Percentiles rank a stretch among this genome's conserved stretches.
These are phyloP conservation scores for Candida endomychidarum DNA, from an alignment of 805 yeast species.

Conservation along the genomic window DNA sequence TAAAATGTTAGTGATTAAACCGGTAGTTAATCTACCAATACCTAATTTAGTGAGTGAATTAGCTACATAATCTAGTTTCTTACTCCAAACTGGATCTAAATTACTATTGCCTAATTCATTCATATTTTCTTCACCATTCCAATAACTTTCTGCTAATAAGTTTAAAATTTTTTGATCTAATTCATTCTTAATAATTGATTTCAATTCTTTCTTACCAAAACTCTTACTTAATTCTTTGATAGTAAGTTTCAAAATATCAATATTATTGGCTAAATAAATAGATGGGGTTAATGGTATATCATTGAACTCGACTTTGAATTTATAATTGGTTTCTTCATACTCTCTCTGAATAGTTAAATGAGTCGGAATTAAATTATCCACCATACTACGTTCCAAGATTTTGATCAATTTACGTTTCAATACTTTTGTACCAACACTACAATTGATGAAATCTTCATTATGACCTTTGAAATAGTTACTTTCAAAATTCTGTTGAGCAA, in stretches of 20 bases:
- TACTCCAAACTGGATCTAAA: slow-evolving; percentile 77
- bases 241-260: slow-evolving; percentile 81
- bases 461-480: slow-evolving; percentile 60
- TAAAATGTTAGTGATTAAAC: slow-evolving; percentile 76
- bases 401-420: slow-evolving; percentile 79
- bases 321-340: slow-evolving; percentile 87
- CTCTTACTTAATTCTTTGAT: slow-evolving; percentile 83
- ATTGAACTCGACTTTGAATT: slow-evolving; percentile 94
- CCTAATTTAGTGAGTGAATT: slow-evolving; percentile 89
- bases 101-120: slow-evolving; percentile 49
- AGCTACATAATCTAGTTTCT: slow-evolving; percentile 80
- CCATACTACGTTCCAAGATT: slow-evolving; percentile 89
- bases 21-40: slow-evolving; percentile 86
- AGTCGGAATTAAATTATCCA: slow-evolving; percentile 83
- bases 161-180: slow-evolving; percentile 89
- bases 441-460: slow-evolving; percentile 57
- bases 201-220: slow-evolving; percentile 81
- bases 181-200: slow-evolving; percentile 73
- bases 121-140: slow-evolving; percentile 54
- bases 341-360: slow-evolving; percentile 83
- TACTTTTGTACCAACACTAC: slow-evolving; percentile 72
- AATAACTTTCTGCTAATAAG: slow-evolving; percentile 82
- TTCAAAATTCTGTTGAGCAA: slow-evolving; percentile 64
- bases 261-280: slow-evolving; percentile 87
- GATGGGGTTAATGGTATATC: slow-evolving; percentile 93